Percentiles rank a stretch among this genome's conserved stretches.
Conservation (phyloP, 345 rosid species). For the Linum tenue region DNA sequence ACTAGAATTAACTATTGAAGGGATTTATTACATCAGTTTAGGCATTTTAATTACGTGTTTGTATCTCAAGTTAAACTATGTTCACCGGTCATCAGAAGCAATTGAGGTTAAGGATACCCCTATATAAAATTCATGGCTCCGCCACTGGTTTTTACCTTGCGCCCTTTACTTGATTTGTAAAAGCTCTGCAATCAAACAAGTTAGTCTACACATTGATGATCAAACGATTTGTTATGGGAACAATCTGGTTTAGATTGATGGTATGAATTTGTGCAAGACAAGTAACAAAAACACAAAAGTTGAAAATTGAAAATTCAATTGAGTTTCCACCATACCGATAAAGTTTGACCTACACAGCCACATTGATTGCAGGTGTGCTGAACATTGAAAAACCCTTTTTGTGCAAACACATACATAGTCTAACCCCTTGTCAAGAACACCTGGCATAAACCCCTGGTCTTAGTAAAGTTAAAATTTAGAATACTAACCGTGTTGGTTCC, state of each 20-base stretch:
- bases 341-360: slow-evolving; percentile 68
- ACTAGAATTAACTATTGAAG: too few relatives aligned
- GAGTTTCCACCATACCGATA: slow-evolving; percentile 41
- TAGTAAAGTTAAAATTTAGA: neutral
- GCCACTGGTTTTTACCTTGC: slow-evolving; percentile 67
- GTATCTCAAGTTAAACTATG: too few relatives aligned
- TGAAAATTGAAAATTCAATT: neutral
- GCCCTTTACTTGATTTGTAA: slow-evolving; percentile 86
- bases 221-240: neutral
- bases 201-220: neutral
- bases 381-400: slow-evolving; percentile 59
- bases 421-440: too few relatives aligned
- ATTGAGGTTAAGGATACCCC: neutral
- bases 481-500: slow-evolving; percentile 82
- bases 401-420: slow-evolving; percentile 40
- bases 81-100: too few relatives aligned
- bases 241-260: neutral
- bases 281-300: neutral
- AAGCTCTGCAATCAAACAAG: slow-evolving; percentile 43
- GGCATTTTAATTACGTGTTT: too few relatives aligned
- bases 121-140: slow-evolving; percentile 47
- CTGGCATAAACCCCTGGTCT: too few relatives aligned
- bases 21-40: too few relatives aligned
- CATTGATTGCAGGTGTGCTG: slow-evolving; percentile 66
- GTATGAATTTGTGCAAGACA: too few relatives aligned